phyloP scores from a whole-genome alignment of 805 yeast species.

The Sugiyamaella mastotermitis region DNA sequence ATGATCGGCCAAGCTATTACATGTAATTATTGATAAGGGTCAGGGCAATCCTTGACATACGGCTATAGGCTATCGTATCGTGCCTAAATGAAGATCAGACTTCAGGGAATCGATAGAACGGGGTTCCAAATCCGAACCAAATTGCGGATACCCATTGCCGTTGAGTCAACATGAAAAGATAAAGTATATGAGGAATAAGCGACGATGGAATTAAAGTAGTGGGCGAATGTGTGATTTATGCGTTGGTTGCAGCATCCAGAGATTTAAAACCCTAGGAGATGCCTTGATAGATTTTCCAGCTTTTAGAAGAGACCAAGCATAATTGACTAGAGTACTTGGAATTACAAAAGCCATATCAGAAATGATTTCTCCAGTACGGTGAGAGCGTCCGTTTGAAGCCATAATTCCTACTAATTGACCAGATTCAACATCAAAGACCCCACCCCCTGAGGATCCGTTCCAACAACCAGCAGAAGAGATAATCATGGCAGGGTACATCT shows the following conservation, averaged over 20 bases:
- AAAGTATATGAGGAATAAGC: no score
- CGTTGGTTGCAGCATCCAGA: constrained; percentile 19
- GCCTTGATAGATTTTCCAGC: constrained; percentile 9
- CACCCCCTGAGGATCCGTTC: constrained; percentile 37
- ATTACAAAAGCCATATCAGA: constrained; percentile 33
- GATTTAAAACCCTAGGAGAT: constrained; percentile 9
- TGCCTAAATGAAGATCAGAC: no score
- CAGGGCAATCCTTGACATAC: no score
- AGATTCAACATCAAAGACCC: constrained; percentile 19
- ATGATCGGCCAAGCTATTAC: no score
- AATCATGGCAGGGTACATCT: constrained; percentile 20
- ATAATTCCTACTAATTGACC: constrained; percentile 30
- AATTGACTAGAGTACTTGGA: constrained; percentile 23
- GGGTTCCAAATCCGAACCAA: no score
- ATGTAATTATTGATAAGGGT: no score
- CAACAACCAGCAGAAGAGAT: constrained; percentile 32
- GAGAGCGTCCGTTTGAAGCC: constrained; percentile 33
- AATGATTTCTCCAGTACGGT: constrained; percentile 27
- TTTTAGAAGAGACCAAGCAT: constrained; percentile 18
- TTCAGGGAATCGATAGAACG: no score
- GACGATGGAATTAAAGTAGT: no score
- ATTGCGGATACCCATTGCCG: no score
- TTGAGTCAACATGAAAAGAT: no score
- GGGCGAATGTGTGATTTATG: no score
- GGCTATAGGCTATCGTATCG: no score